Evolutionary conservation across 2,329 filamentous ascomycete genomes (phyloP).

Genomic region (Plenodomus lindquistii): DNA sequence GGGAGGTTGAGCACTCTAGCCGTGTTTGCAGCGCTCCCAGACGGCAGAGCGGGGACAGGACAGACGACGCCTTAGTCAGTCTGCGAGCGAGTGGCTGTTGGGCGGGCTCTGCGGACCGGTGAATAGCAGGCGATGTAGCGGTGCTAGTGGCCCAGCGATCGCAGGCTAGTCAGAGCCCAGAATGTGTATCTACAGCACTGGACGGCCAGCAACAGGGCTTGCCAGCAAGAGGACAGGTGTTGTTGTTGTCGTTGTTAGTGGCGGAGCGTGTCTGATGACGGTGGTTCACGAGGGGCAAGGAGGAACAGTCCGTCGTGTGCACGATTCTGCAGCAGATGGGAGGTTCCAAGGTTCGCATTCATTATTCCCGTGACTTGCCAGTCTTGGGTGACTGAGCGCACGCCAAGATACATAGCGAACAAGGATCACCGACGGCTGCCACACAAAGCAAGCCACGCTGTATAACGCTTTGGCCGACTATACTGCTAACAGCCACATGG

Average conservation of each 20-base stretch:
- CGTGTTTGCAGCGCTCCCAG: constrained; percentile 4
- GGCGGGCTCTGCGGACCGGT: constrained; percentile 29
- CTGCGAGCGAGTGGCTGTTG: constrained; percentile 18
- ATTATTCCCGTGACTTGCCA: constrained; percentile 4
- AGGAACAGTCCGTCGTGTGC: constrained; percentile 4
- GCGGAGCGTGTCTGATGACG: background rate
- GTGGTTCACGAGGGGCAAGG: constrained; percentile 1
- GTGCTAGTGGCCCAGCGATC: constrained; percentile 21
- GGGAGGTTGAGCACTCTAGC: constrained; percentile 2
- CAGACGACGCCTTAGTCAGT: constrained; percentile 26
- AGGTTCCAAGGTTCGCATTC: constrained; percentile 4
- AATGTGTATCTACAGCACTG: background rate
- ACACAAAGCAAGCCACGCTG: constrained; percentile 3
- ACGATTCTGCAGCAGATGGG: constrained; percentile 3
- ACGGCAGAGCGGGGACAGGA: constrained; percentile 25
- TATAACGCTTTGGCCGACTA: background rate
- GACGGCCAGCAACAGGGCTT: background rate
- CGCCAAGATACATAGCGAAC: constrained; percentile 17
- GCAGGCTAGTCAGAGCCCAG: constrained; percentile 18
- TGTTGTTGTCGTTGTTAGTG: background rate
- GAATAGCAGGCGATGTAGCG: constrained; percentile 25
- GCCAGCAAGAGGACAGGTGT: background rate
- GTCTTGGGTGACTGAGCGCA: constrained; percentile 3
- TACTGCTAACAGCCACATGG: background rate
- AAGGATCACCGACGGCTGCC: constrained; percentile 11